Evolutionary conservation across 2,329 filamentous ascomycete genomes (phyloP).

Genomic region (Sclerotinia spermophila): DNA sequence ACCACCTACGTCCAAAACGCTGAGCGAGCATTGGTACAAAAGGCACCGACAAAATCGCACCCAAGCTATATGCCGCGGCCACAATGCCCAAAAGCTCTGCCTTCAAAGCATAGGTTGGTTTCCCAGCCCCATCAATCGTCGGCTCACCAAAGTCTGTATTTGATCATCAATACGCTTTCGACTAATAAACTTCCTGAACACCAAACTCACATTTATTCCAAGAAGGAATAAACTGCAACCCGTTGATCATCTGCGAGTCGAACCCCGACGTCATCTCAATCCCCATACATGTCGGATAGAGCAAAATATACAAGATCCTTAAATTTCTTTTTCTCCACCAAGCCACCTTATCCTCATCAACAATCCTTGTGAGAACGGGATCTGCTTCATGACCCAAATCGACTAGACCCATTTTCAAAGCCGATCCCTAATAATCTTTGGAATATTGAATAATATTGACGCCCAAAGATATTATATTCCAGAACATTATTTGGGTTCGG

Average conservation of each 20-base stretch:
- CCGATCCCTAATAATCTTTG: not conserved
- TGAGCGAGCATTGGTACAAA: conserved; percentile 51
- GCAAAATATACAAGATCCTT: conserved; percentile 39
- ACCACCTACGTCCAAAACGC: conserved; percentile 47
- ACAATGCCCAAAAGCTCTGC: conserved; percentile 23
- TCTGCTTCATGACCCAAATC: conserved; percentile 29
- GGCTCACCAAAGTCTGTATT: conserved; percentile 5
- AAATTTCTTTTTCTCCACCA: conserved; percentile 43
- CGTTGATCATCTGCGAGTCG: conserved; percentile 49
- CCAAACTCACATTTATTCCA: conserved; percentile 35
- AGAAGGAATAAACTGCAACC: conserved; percentile 39
- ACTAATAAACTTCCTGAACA: not conserved
- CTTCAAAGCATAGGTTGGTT: not conserved
- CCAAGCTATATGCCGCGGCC: conserved; percentile 50
- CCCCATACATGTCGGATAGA: conserved; percentile 49
- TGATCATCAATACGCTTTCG: not conserved
- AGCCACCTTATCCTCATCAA: conserved; percentile 39
- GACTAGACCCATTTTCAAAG: not conserved
- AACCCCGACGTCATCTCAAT: conserved; percentile 54
- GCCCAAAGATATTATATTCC: not conserved
- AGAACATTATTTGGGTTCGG: conserved; percentile 1
- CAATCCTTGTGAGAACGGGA: conserved; percentile 41
- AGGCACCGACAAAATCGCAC: conserved; percentile 51
- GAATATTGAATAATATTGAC: not conserved
- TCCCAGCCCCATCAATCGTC: conserved; percentile 10